Evolutionary conservation across 768 basidiomycete genomes (phyloP), one percentile per base, ranked within the genome.

Genomic region (Cantharellus anzutake): DNA sequence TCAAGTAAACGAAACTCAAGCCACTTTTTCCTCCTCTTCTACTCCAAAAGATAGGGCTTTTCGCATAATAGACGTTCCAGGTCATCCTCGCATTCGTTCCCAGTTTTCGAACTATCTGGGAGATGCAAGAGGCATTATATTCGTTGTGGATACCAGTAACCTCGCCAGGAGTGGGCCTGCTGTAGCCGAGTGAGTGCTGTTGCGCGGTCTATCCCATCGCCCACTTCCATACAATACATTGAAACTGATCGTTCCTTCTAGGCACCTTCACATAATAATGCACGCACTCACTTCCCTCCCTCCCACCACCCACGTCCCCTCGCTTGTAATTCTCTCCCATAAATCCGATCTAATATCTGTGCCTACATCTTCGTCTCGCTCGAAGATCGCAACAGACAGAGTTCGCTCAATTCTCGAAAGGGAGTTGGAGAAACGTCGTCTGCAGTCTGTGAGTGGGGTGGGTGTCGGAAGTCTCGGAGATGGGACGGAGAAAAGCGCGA

Each of bases 361-460:
- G 4, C 57, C 57, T 42, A n/a, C 73, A 2, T 70, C 76, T 4
- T 65, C 70, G 34, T 65, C 70, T 3, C 66, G 74, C 2, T 69
- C 71, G 7, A 71, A 65, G 50, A 53, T 63, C 20, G 62, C 62
- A 2, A 52, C 40, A n/a, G 56, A 75, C 55, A 80, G 88, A 37
- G 84, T 88, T 11, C 81, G 80, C 57, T 79, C 79, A 3, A 78
- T 91, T 61, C 79, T 91, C 51, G 88, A 90, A 65, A 81, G 88
- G 52, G 88, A 91, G 66, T 76, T 91, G 3, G 85, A 88, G 67
- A 89, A 86, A 68, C 78, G 88, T 44, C 74, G 82, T 56, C 58
- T 51, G 38, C 40, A 55, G 4, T 52, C 56, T 3, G 29, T 59
- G 41, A 51, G 20, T 71, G 82, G 81, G 5, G 76, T 90, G 7